phyloP scores from a whole-genome alignment of 2,329 filamentous ascomycete genomes.

The Beauveria bassiana region DNA sequence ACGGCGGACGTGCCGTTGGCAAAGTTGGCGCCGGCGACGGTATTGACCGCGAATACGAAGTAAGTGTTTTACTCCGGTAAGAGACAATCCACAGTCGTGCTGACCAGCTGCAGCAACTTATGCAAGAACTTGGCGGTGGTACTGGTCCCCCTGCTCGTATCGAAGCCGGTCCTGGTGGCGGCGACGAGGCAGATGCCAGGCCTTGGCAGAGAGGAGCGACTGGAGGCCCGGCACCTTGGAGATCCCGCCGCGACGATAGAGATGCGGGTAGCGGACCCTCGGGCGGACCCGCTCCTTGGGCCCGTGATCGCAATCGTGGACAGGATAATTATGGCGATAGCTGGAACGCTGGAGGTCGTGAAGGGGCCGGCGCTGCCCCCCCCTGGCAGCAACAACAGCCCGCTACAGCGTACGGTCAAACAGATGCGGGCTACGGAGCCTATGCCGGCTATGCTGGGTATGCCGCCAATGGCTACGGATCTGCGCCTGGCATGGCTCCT shows the following conservation, averaged over 20 bases:
- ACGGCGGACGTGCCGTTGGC: slow-evolving; percentile 49
- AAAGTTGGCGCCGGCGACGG: slow-evolving; percentile 71
- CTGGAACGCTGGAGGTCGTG: slow-evolving; percentile 20
- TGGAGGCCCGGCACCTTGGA: slow-evolving; percentile 78
- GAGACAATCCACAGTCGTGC: neutral
- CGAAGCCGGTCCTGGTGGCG: slow-evolving; percentile 66
- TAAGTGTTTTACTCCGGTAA: slow-evolving; percentile 35
- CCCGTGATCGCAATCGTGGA: slow-evolving; percentile 48
- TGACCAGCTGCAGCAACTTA: slow-evolving; percentile 67
- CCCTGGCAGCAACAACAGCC: slow-evolving; percentile 40
- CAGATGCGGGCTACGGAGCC: slow-evolving; percentile 46
- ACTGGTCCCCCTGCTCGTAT: slow-evolving; percentile 69
- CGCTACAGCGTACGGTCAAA: slow-evolving; percentile 30
- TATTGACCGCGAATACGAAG: slow-evolving; percentile 91
- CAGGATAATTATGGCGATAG: slow-evolving; percentile 29
- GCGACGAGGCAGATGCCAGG: slow-evolving; percentile 57
- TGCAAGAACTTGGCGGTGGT: slow-evolving; percentile 89
- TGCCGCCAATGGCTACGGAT: slow-evolving; percentile 35
- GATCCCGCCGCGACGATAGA: slow-evolving; percentile 45
- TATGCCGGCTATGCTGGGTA: slow-evolving; percentile 48
- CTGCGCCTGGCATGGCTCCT: slow-evolving; percentile 30
- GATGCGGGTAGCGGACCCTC: slow-evolving; percentile 32
- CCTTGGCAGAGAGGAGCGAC: slow-evolving; percentile 86
- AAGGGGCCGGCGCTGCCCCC: slow-evolving; percentile 15
- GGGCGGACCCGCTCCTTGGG: slow-evolving; percentile 50